These are phyloP conservation scores for Colletotrichum truncatum DNA, from an alignment of 2,329 filamentous ascomycete species.

Conservation along the genomic window DNA sequence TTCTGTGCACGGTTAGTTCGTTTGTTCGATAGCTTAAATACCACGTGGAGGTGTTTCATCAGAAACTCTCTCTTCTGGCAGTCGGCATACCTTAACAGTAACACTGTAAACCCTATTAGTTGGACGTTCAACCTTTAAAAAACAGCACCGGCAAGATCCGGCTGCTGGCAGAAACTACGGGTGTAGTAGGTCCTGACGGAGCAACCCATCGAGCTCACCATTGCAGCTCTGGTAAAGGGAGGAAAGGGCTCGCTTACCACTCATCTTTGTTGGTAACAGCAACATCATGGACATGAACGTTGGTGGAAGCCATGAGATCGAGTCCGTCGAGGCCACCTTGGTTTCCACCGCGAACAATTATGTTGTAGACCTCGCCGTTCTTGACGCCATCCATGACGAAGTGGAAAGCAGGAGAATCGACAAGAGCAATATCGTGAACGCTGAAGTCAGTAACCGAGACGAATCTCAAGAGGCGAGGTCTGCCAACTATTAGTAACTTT, in stretches of 20 bases:
- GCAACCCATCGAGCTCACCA: background rate
- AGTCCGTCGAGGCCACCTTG: slow-evolving; percentile 64
- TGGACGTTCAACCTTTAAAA: background rate
- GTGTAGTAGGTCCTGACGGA: background rate
- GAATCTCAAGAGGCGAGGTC: slow-evolving; percentile 53
- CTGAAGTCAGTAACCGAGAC: slow-evolving; percentile 55
- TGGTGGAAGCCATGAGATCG: slow-evolving; percentile 58
- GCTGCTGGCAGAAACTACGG: background rate
- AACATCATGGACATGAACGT: slow-evolving; percentile 68
- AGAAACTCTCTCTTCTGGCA: too few species aligned
- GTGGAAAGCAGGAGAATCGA: slow-evolving; percentile 59
- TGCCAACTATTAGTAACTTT: background rate
- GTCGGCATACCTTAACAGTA: slow-evolving; percentile 7
- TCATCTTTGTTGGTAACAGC: slow-evolving; percentile 72
- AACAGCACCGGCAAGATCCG: too few species aligned
- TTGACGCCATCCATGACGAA: slow-evolving; percentile 55
- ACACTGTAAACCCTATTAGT: background rate
- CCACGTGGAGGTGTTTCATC: background rate
- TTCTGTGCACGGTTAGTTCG: slow-evolving; percentile 39
- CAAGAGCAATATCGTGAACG: slow-evolving; percentile 57
- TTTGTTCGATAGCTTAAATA: too few species aligned
- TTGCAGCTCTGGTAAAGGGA: background rate
- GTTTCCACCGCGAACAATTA: slow-evolving; percentile 60
- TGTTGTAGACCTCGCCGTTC: slow-evolving; percentile 63
- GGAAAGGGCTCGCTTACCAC: slow-evolving; percentile 58